Evolutionary conservation across 192 early-diverging fungal genomes (phyloP).

Genomic region (Diversispora eburnea): DNA sequence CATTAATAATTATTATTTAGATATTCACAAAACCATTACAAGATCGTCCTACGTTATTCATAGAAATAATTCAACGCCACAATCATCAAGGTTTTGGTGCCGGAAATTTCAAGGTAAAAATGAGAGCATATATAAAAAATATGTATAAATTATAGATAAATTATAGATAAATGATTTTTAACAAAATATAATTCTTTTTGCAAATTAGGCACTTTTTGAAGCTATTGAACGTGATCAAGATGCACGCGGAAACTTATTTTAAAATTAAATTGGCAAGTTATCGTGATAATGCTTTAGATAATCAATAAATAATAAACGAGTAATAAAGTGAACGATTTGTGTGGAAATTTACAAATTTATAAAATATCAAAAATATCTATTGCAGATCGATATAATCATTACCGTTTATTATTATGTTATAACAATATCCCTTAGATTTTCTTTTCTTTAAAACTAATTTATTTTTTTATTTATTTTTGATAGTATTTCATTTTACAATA

Average conservation of each 20-base stretch:
- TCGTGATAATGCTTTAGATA: too few relatives aligned
- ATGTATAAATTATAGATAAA: neutral
- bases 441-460: too few relatives aligned
- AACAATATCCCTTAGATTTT: too few relatives aligned
- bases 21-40: constrained; percentile 89
- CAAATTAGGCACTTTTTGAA: constrained; percentile 78
- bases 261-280: neutral
- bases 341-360: too few relatives aligned
- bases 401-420: too few relatives aligned
- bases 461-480: too few relatives aligned
- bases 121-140: neutral
- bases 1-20: constrained; percentile 6
- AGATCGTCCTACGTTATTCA: constrained; percentile 94
- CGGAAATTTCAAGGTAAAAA: constrained; percentile 86
- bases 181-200: neutral
- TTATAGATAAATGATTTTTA: constrained; percentile 15
- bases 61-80: constrained; percentile 95
- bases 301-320: too few relatives aligned
- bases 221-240: constrained; percentile 93
- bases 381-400: too few relatives aligned
- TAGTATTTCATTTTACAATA: too few relatives aligned
- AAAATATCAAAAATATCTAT: too few relatives aligned
- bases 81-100: constrained; percentile 93
- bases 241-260: constrained; percentile 74
- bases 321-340: too few relatives aligned